A percentile compares a stretch with the other conserved stretches of the same genome.
These are phyloP conservation scores for Begonia masoniana DNA, from an alignment of 306 rosid species.

Conservation along the genomic window DNA sequence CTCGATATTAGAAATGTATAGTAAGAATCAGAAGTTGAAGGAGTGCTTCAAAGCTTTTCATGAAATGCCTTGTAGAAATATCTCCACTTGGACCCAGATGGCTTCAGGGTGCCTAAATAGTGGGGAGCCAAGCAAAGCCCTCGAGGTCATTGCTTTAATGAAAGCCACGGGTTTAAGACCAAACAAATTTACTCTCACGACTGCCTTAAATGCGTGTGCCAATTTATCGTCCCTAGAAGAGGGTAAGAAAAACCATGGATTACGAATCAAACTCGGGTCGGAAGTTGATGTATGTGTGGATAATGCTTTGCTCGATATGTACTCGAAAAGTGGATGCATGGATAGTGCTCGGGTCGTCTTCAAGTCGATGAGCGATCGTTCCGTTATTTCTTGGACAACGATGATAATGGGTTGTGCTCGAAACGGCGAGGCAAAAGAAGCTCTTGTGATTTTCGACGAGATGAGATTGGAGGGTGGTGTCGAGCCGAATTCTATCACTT, in stretches of 20 bases:
- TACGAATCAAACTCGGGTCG: conserved; percentile 51
- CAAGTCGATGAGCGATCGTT: conserved; percentile 29
- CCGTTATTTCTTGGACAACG: conserved; percentile 69
- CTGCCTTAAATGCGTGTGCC: conserved; percentile 62
- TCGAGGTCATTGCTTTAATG: conserved; percentile 36
- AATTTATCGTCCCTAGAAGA: conserved; percentile 48
- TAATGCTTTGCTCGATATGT: conserved; percentile 75
- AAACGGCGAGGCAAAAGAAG: conserved; percentile 51
- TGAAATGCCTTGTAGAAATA: conserved; percentile 55
- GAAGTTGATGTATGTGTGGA: conserved; percentile 61
- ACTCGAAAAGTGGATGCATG: conserved; percentile 75
- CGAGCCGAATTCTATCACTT: conserved; percentile 57
- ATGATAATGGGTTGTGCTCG: conserved; percentile 73
- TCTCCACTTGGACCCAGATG: conserved; percentile 66
- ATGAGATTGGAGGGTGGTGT: conserved; percentile 33
- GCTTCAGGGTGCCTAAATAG: conserved; percentile 53
- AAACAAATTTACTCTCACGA: conserved; percentile 59
- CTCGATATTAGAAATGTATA: conserved; percentile 54
- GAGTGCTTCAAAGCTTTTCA: conserved; percentile 52
- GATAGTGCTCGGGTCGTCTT: conserved; percentile 30
- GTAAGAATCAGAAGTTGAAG: conserved; percentile 33
- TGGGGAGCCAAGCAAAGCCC: conserved; percentile 48
- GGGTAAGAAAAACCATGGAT: conserved; percentile 57
- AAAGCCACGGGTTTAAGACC: conserved; percentile 28
- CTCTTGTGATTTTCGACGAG: conserved; percentile 43